These are phyloP conservation scores for Nitzschia putrida DNA, from an alignment of 108 stramenopile species.

Conservation along the genomic window DNA sequence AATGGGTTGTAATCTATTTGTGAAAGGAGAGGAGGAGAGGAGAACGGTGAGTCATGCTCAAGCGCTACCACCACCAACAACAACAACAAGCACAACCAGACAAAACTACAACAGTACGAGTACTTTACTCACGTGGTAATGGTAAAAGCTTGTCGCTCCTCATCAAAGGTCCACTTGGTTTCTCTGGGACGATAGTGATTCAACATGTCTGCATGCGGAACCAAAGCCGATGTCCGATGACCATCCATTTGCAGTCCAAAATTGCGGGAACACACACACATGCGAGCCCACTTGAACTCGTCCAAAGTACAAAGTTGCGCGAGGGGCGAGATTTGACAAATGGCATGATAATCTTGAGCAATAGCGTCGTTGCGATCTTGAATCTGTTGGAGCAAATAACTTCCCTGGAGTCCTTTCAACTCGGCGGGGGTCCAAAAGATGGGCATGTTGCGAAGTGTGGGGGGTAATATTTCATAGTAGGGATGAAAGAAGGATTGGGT, in stretches of 20 bases:
- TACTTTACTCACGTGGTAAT: constrained; percentile 90
- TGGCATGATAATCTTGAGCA: constrained; percentile 88
- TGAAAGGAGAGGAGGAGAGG: neutral
- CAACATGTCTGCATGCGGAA: constrained; percentile 99
- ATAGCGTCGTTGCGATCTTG: constrained; percentile 84
- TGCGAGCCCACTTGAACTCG: constrained; percentile 99
- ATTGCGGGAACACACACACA: constrained; percentile 97
- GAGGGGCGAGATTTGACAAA: constrained; percentile 87
- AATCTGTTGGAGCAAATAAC: constrained; percentile 85
- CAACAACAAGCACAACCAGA: neutral
- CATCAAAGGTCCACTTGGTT: constrained; percentile 99
- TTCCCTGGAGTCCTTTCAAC: constrained; percentile 81
- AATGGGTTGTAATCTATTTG: constrained; percentile 70
- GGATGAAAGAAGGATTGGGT: constrained; percentile 91
- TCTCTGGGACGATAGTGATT: constrained; percentile 98
- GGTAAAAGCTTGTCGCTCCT: constrained; percentile 94
- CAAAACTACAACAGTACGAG: too few species aligned
- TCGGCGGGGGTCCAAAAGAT: constrained; percentile 95
- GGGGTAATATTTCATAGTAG: constrained; percentile 96
- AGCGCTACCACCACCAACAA: neutral
- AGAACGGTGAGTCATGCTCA: neutral
- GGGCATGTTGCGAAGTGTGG: constrained; percentile 92
- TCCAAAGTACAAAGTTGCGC: constrained; percentile 73
- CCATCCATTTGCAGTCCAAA: constrained; percentile 96
- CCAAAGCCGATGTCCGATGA: constrained; percentile 92